These are phyloP conservation scores for Sporobolomyces pararoseus DNA, from an alignment of 768 basidiomycete genomes.

Conservation along the genomic window DNA sequence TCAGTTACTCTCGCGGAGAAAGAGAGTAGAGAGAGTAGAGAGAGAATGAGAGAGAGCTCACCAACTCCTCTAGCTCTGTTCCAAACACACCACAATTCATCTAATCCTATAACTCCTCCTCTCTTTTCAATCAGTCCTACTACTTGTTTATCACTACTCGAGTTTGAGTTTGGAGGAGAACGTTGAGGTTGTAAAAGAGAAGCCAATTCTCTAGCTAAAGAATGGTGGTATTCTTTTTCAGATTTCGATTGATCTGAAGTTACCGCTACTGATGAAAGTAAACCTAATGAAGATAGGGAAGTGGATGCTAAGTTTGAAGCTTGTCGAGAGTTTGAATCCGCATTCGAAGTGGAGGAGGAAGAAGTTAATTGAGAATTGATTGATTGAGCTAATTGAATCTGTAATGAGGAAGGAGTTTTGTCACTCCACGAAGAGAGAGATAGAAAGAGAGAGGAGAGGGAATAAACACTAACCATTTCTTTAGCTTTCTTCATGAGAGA, in stretches of 20 bases:
- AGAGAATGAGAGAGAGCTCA: conserved; percentile 4
- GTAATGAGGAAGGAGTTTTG: neutral
- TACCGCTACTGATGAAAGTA: conserved; percentile 19
- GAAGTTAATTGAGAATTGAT: conserved; percentile 79
- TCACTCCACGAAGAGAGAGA: no score
- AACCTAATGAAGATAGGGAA: conserved; percentile 18
- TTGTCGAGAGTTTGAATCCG: conserved; percentile 46
- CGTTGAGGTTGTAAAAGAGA: conserved; percentile 54
- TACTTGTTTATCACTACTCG: neutral
- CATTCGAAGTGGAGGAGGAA: neutral
- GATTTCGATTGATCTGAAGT: conserved; percentile 74
- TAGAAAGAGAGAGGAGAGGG: neutral
- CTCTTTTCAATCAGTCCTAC: conserved; percentile 1
- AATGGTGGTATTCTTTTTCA: conserved; percentile 71
- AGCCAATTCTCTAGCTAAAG: conserved; percentile 77
- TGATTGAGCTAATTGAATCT: conserved; percentile 72
- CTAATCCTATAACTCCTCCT: conserved; percentile 40
- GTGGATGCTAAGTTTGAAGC: neutral
- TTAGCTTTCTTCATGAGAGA: conserved; percentile 83
- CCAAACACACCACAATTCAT: conserved; percentile 46
- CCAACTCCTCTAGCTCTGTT: conserved; percentile 42
- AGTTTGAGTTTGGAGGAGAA: conserved; percentile 33
- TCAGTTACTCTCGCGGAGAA: neutral
- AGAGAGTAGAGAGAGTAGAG: neutral
- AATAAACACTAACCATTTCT: conserved; percentile 62